phyloP scores from a whole-genome alignment of 2,329 filamentous ascomycete genomes.

The Pyrenochaeta sp. region DNA sequence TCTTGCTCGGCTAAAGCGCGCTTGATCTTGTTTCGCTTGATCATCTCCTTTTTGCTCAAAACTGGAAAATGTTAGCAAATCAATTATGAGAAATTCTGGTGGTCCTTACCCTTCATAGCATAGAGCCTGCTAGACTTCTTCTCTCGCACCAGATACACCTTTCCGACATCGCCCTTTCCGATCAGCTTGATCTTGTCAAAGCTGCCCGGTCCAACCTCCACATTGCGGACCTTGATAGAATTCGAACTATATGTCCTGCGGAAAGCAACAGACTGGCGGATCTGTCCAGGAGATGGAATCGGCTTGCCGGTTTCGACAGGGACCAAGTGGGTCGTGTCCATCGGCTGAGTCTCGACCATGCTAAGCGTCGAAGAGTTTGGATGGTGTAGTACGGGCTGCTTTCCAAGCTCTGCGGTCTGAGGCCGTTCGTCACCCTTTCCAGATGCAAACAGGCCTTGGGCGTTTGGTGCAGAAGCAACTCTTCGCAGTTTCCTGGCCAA shows the following conservation, averaged over 20 bases:
- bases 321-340: slow-evolving; percentile 35
- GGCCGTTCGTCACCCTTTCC: slow-evolving; percentile 66
- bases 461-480: slow-evolving; percentile 96
- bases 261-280: slow-evolving; percentile 75
- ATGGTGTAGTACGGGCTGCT: slow-evolving; percentile 74
- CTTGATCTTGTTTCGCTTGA: slow-evolving; percentile 99
- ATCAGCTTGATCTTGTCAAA: slow-evolving; percentile 99
- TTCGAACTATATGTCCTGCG: slow-evolving; percentile 97
- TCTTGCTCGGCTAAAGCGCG: slow-evolving; percentile 96
- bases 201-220: slow-evolving; percentile 92
- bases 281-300: slow-evolving; percentile 70
- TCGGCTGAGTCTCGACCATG: slow-evolving; percentile 58
- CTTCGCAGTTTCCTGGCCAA: slow-evolving; percentile 89
- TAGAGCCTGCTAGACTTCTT: slow-evolving; percentile 97
- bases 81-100: neutral
- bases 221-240: slow-evolving; percentile 97
- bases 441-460: slow-evolving; percentile 82
- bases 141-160: slow-evolving; percentile 95
- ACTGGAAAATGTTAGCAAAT: slow-evolving; percentile 64
- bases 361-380: slow-evolving; percentile 61
- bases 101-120: slow-evolving; percentile 90
- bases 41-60: slow-evolving; percentile 99
- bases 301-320: slow-evolving; percentile 55
- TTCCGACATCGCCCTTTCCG: slow-evolving; percentile 97
- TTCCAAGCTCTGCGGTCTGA: slow-evolving; percentile 84